These are phyloP conservation scores for Plasmodium inui DNA, from an alignment of 169 alveolate species.

Conservation along the genomic window DNA sequence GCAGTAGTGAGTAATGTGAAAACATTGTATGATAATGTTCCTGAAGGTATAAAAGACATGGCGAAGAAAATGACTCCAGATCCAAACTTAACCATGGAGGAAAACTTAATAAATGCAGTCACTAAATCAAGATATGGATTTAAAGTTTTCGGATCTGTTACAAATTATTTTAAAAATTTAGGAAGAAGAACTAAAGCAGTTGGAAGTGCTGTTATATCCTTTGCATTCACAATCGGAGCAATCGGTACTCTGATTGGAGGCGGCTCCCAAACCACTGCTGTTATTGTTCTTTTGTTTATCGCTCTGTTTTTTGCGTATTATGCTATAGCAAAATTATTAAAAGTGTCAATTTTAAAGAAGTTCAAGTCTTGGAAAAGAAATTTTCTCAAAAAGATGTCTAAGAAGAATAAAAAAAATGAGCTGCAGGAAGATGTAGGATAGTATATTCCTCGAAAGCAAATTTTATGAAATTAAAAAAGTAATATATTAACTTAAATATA, in stretches of 20 bases:
- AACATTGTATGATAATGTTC: background rate
- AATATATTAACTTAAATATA: background rate
- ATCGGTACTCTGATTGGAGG: background rate
- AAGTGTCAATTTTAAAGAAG: background rate
- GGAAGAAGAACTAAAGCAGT: background rate
- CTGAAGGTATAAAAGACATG: background rate
- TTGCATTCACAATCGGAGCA: background rate
- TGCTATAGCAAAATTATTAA: background rate
- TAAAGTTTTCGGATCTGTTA: background rate
- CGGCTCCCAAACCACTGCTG: background rate
- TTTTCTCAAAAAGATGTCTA: background rate
- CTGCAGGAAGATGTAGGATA: background rate
- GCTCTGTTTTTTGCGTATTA: background rate
- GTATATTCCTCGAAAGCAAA: background rate
- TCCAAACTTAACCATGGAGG: background rate
- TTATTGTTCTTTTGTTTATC: background rate
- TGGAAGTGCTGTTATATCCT: background rate
- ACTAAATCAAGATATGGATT: background rate
- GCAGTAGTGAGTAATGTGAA: conserved; percentile 15
- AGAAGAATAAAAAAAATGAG: background rate
- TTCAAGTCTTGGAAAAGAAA: background rate
- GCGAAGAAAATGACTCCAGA: background rate
- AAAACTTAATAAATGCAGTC: background rate
- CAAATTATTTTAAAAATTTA: background rate
- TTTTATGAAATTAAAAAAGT: background rate